phyloP scores from a whole-genome alignment of 306 rosid species.

The Lupinus albus region DNA sequence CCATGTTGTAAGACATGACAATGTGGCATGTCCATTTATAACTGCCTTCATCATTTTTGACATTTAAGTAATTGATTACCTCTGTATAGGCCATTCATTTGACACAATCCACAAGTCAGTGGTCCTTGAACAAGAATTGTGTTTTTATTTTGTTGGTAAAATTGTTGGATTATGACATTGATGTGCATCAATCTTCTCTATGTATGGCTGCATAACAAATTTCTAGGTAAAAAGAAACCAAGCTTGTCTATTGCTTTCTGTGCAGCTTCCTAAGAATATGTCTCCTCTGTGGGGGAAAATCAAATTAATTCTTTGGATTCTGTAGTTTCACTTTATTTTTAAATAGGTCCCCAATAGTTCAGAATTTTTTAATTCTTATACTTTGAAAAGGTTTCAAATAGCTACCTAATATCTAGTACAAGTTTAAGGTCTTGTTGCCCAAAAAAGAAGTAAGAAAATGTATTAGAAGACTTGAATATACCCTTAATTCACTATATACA shows the following conservation, averaged over 20 bases:
- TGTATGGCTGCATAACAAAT: slow-evolving; percentile 2
- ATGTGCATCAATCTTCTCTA: slow-evolving; percentile 10
- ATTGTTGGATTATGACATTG: slow-evolving; percentile 1
- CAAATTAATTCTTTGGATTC: too few species aligned
- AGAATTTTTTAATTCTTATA: too few species aligned
- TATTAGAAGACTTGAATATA: too few species aligned
- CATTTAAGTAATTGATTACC: slow-evolving; percentile 28
- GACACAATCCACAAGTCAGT: slow-evolving; percentile 22
- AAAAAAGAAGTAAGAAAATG: too few species aligned
- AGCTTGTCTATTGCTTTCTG: slow-evolving; percentile 1
- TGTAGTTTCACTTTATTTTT: too few species aligned
- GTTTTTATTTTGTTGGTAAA: neutral
- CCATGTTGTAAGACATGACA: slow-evolving; percentile 25
- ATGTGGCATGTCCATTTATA: slow-evolving; percentile 22
- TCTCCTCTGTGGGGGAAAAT: neutral
- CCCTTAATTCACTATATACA: too few species aligned
- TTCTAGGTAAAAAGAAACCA: slow-evolving; percentile 26
- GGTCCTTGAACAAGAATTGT: slow-evolving; percentile 22
- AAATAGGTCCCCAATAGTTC: too few species aligned
- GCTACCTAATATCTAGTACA: too few species aligned
- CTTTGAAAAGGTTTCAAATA: too few species aligned
- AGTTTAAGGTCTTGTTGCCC: too few species aligned
- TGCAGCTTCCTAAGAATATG: neutral
- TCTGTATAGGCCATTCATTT: slow-evolving; percentile 22
- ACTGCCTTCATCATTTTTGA: slow-evolving; percentile 39